Evolutionary conservation across 495 filamentous ascomycete species (phyloP), one percentile per base, ranked within the genome.

Genomic region (Penicillium malachiteum): DNA sequence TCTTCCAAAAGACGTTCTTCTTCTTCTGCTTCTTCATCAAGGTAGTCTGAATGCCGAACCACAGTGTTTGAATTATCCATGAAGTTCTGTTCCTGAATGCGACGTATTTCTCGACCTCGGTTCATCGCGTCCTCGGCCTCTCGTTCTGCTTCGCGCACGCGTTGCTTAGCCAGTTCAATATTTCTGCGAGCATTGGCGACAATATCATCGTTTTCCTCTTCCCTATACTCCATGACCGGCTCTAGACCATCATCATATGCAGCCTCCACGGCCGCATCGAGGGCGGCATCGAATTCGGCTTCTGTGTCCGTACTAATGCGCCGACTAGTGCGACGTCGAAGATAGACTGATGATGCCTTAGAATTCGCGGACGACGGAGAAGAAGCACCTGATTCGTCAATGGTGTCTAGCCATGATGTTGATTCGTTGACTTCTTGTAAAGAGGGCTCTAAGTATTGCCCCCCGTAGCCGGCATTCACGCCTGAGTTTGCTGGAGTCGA

Each of bases 251-350:
- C 91, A 68, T 96, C 89, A 67, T 97, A 97, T 17, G 94, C 94
- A 38, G 93, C 92, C 68, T 97, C 94, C 9, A 97, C 90, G 11
- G 95, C 95, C 3, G 91, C 94, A 76, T 98, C 94, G 33, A 97
- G 75, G 31, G 95, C 95, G 33, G 92, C 91, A 72, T 96, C 91
- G 65, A 97, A 97, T 63, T 96, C 93, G 16, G 93, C 90, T 63
- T 96, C 91, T 0, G 91, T 96, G 26, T 83, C 84, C 18, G 85
- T 85, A 63, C 88, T 95, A 4, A 84, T 66, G 17, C 77, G 79
- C 26, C 85, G 81, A 42, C 90, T 83, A 56, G 78, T 82, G 59
- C 87, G 87, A 52, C 86, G 79, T 48, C 84, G 81, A 17, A 92
- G 68, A 48, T 83, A 84, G 40, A 87, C 67, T 3, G 85, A 88